Base-by-base conservation (phyloP, 1,284 basidiomycete genomes). In the Coniferiporia weirii region DNA sequence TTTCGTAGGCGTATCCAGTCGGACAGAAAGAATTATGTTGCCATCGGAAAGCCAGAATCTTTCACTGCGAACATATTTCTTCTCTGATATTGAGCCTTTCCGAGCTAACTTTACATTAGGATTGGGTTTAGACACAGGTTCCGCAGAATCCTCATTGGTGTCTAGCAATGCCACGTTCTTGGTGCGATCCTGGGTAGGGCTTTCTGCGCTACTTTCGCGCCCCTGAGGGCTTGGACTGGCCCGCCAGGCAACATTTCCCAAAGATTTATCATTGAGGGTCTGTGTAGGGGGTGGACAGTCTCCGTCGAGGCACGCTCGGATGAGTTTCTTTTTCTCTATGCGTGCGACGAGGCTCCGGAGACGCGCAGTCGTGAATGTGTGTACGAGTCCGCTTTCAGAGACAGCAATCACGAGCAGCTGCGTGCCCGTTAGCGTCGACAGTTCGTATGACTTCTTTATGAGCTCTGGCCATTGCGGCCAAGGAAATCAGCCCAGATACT, bases 381-480 rank as follows among this genome's bases (percentile, higher is more conserved):
- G 98, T 8, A 98, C 96, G 59, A 98, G 85, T 6, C 96, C 96
- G 0, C 95, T 98, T 76, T 98, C 96, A 7, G 93, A 96, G 7
- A 99, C 95, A 70, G 98, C 96, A 62, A 99, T 87, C 19, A 98
- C 82, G 5, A 99, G 80, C 56, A 98, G 94, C 70, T 99, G 96
- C 0, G 96, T 98, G 52, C 96, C 96, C 6, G 96, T 99, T 63
- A 99, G 83, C 9, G 95, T 98, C 15, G 95, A 97, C n/a, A 98
- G 83, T 72, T 99, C 96, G 74, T 98, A 99, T 1, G 96, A 96
- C 88, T 95, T 95, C 84, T 95, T 96, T 94, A 96, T 96, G 77
- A 96, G 98, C 64, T 94, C 93, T 76, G 85, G 78, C 5, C 20
- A 34, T 19, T 19, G 17, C 20, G 20, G 50, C 36, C 17, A 3